These are phyloP conservation scores for Syzygium oleosum DNA, from an alignment of 345 rosid species.

Conservation along the genomic window DNA sequence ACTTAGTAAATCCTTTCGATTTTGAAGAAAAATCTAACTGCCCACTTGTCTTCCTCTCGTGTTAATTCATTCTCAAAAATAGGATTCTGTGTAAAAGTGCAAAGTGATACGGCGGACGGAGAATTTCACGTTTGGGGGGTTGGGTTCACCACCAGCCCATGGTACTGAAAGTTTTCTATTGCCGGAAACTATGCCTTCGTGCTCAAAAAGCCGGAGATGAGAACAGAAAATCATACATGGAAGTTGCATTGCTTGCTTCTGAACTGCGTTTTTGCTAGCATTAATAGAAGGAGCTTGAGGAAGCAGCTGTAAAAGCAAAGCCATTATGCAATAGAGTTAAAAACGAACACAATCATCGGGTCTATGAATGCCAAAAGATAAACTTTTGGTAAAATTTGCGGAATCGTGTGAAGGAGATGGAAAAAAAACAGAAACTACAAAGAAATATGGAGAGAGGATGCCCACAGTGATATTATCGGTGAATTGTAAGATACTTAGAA, in stretches of 20 bases:
- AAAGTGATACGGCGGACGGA: not conserved
- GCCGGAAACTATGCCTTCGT: not conserved
- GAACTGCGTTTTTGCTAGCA: conserved; percentile 31
- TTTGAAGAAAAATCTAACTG: not conserved
- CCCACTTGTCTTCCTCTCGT: not conserved
- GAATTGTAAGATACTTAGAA: not conserved
- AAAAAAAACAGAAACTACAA: not conserved
- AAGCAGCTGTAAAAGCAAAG: conserved; percentile 39
- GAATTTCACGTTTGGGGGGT: not conserved
- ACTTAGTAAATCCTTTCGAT: not conserved
- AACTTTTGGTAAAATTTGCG: not conserved
- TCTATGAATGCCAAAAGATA: not conserved
- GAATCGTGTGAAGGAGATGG: not conserved
- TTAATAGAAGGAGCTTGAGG: conserved; percentile 32
- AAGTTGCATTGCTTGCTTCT: conserved; percentile 25
- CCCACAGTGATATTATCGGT: not conserved
- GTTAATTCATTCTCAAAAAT: not conserved
- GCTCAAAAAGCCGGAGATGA: not conserved
- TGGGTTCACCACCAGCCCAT: not conserved
- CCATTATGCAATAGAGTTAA: not conserved
- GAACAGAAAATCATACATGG: conserved; percentile 29
- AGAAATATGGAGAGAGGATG: not conserved
- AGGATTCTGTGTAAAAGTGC: not conserved
- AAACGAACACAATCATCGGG: not conserved
- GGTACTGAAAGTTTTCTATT: not conserved